Evolutionary conservation across 139 green algal species (phyloP), one percentile per base, ranked within the genome.

Genomic region (Micractinium sp.): DNA sequence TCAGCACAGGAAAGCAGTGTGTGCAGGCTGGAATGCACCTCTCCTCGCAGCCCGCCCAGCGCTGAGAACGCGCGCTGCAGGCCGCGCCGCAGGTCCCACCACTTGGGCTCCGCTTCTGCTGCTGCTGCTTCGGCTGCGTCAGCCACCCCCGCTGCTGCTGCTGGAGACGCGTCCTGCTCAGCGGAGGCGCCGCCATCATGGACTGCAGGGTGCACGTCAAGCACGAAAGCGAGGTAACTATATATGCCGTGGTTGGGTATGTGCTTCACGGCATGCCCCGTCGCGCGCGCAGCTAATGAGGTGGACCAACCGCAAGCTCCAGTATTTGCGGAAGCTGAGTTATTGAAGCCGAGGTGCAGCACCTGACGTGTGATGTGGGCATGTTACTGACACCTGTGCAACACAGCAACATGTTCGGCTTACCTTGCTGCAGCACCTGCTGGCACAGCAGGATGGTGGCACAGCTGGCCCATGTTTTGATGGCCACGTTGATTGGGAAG

Each of bases 401-500:
- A 9, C 73, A 79, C 73, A 79, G 15, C 35, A 53, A 56, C 81
- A 22, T n/a, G 14, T 36, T 33, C 9, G 15, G 41, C 78, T 33
- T 0, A 63, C 39, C 41, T 39, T 41, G 47, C 75, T 33, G 19
- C 15, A 23, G 36, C 56, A 56, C 85, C 35, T 84, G 36, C 16
- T 61, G 35, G 81, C 85, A 91, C 19, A 91, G 38, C 15, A 91
- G 81, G 25, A 93, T 78, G 18, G 89, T 91, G 35, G 56, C 73
- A 12, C 41, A 31, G 9, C 66, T 27, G 2, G 88, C 88, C 61
- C 60, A 75, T 14, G 67, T 87, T 25, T 92, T 91, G 23, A 93
- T 33, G 27, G 84, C 31, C 38, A 92, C 86, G 75, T 89, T 90
- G 15, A 93, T 31, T 0, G 91, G 89, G 75, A 93, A 92, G 22